A percentile compares a stretch with the other conserved stretches of the same genome.
These are phyloP conservation scores for rapeseed (Brassica napus) DNA, from an alignment of 345 rosid species.

Conservation along the genomic window DNA sequence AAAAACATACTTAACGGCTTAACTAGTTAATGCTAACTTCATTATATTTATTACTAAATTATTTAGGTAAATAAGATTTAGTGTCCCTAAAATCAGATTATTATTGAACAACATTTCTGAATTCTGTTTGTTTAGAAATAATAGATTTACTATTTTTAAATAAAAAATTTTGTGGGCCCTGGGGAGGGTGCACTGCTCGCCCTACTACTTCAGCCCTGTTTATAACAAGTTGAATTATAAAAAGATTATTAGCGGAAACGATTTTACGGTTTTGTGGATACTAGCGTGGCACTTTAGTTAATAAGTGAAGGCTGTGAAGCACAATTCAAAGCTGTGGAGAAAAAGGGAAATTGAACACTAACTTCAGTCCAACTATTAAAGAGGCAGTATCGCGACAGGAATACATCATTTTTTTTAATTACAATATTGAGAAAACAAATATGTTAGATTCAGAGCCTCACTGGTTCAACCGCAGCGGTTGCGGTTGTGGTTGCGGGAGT, in stretches of 20 bases:
- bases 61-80: too few species aligned
- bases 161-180: too few species aligned
- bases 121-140: too few species aligned
- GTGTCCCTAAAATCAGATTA: too few species aligned
- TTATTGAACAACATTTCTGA: too few species aligned
- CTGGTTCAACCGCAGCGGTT: too few species aligned
- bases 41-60: too few species aligned
- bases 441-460: background rate
- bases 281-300: conserved; percentile 4
- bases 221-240: background rate
- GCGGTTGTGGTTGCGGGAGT: too few species aligned
- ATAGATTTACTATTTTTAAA: too few species aligned
- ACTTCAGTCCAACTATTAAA: background rate
- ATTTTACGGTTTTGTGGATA: conserved; percentile 35
- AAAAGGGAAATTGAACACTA: conserved; percentile 31
- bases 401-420: conserved; percentile 23
- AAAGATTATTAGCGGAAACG: conserved; percentile 1
- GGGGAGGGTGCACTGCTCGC: too few species aligned
- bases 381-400: background rate
- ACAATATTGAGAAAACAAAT: background rate
- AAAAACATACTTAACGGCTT: too few species aligned
- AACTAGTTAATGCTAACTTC: too few species aligned
- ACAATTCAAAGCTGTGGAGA: conserved; percentile 15
- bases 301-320: conserved; percentile 5
- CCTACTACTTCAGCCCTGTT: background rate